Percentiles rank a stretch among this genome's conserved stretches.
Conservation (phyloP, 2,329 filamentous ascomycete genomes). For the Cryphonectria nitschkei region DNA sequence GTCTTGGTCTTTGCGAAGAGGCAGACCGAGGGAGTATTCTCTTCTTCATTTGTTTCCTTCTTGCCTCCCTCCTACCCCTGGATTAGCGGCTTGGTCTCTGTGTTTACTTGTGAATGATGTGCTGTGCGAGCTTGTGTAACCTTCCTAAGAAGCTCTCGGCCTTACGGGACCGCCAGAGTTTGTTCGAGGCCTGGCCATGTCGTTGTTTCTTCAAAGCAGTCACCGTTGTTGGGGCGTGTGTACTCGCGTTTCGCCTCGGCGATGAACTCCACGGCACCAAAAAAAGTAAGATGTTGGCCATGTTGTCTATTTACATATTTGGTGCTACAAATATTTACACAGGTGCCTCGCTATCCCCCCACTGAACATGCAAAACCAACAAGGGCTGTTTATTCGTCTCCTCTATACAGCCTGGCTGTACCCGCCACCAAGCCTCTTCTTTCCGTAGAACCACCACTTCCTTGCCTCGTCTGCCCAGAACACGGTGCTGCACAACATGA, state of each 20-base stretch:
- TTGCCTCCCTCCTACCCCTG: too few species aligned
- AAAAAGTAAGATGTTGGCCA: background rate
- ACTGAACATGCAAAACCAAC: conserved; percentile 7
- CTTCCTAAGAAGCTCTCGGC: background rate
- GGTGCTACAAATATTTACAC: conserved; percentile 22
- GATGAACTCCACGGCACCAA: background rate
- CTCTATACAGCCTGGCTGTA: conserved; percentile 68
- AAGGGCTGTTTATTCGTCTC: conserved; percentile 1
- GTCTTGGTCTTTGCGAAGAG: background rate
- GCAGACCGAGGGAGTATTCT: background rate
- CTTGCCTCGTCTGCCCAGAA: conserved; percentile 93
- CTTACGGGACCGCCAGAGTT: background rate
- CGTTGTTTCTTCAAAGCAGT: background rate
- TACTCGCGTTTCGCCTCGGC: background rate
- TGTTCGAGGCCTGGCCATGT: background rate
- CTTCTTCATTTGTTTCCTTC: background rate
- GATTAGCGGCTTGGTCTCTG: background rate
- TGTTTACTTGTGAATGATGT: background rate
- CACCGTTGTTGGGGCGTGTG: background rate
- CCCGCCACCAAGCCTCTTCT: conserved; percentile 58
- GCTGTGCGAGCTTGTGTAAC: background rate
- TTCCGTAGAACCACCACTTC: conserved; percentile 73
- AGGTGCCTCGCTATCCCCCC: conserved; percentile 12
- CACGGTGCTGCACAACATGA: conserved; percentile 81
- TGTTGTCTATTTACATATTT: conserved; percentile 22